Evolutionary conservation across 139 green algal species (phyloP), one percentile per base, ranked within the genome.

Genomic region (Chara braunii): DNA sequence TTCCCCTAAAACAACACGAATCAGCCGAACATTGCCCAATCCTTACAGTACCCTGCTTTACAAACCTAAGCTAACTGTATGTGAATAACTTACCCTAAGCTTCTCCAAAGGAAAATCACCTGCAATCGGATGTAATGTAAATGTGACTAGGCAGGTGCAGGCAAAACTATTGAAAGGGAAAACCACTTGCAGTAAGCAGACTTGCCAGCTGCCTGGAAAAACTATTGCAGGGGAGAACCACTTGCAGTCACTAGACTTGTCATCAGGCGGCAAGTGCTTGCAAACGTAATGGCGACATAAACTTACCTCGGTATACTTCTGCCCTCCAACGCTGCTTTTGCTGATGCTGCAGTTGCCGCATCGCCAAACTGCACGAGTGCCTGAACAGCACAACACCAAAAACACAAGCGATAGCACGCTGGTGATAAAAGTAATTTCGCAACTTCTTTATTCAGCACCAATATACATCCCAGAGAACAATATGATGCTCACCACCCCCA

Each of bases 361-460:
- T 75, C 67, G 0, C 36, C 67, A 36, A 73, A 75, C 24, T 75
- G 67, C 28, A 75, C 58, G 32, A 75, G 30, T 7, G 67, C 67
- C 58, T 75, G 67, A 18, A 70, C 6, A 26, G 40, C n/a, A n/a
- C 18, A 48, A 48, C 18, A 48, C 40, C 18, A 48, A 18, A 26
- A 48, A n/a, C 18, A 48, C 18, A 48, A 48, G n/a, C 40, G n/a
- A 18, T 48, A 26, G 40, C 40, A 48, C 18, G 40, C 18, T 18
- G 18, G 18, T 48, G 18, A 29, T 48, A 48, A 48, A 48, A 48
- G 18, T 48, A 48, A 48, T 18, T 48, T 48, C 40, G 18, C 40
- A 29, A 18, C 40, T 48, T 18, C 18, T 29, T 18, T 18, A 18
- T 18, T 48, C 18, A 18, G 40, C 40, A 48, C 18, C 18, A 48